Conservation (phyloP, 1,139 yeast species). For the Meyerozyma athensensis region DNA sequence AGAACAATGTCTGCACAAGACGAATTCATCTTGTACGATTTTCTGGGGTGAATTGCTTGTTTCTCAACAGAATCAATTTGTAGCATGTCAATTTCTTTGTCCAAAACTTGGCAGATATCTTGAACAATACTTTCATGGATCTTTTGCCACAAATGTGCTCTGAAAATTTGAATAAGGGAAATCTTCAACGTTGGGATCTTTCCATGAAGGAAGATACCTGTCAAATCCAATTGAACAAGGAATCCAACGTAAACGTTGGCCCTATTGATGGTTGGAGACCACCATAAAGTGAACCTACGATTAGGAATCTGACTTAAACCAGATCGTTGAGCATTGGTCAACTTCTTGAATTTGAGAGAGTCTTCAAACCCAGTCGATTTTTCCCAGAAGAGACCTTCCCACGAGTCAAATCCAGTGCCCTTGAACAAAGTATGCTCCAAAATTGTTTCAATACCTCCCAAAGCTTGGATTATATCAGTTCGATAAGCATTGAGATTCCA, state of each 20-base stretch:
- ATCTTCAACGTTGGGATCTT: constrained; percentile 96
- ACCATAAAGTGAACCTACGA: constrained; percentile 95
- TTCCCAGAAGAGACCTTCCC: constrained; percentile 99
- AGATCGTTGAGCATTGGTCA: constrained; percentile 95
- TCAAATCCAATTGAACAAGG: constrained; percentile 89
- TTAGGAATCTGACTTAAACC: constrained; percentile 98
- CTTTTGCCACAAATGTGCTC: constrained; percentile 99
- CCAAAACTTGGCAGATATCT: constrained; percentile 89
- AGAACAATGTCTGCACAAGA: constrained; percentile 89
- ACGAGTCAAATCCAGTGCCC: constrained; percentile 95
- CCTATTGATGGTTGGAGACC: constrained; percentile 98
- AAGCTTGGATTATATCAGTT: constrained; percentile 93
- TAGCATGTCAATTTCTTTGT: constrained; percentile 77
- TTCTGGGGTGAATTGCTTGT: constrained; percentile 93
- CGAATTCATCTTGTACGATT: constrained; percentile 95
- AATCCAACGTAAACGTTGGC: constrained; percentile 98
- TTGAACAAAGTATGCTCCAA: constrained; percentile 91
- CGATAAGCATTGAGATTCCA: constrained; percentile 94
- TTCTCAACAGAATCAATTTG: constrained; percentile 85
- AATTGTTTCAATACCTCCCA: constrained; percentile 96
- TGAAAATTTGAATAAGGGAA: constrained; percentile 89
- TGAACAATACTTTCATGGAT: constrained; percentile 94
- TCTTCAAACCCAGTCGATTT: constrained; percentile 96
- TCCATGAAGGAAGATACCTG: constrained; percentile 96
- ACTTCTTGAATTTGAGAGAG: constrained; percentile 85